Evolutionary conservation across 768 basidiomycete species (phyloP), one percentile per base, ranked within the genome.

Genomic region (Candolleomyces aberdarensis): DNA sequence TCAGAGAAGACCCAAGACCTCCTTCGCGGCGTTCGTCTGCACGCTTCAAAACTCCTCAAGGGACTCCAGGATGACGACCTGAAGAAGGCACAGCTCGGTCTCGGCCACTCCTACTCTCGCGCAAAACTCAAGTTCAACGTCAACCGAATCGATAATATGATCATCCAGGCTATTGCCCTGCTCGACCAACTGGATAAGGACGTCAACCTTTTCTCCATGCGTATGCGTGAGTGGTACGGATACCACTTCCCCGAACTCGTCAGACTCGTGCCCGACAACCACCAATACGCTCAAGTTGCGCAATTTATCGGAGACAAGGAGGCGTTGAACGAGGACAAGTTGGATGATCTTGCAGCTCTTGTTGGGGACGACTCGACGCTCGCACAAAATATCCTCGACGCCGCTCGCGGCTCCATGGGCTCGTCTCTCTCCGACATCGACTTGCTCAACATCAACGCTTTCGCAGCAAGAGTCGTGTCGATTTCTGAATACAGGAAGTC

Each of bases 151-250:
- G 95, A 97, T 78, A 97, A 98, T 82, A 98, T 98, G 96, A 98
- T 98, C 77, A 98, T 98, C 67, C 96, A 98, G 76, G 96, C 96
- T 62, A 98, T 98, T 72, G 92, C 96, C 5, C 88, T 98, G 60
- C 91, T 97, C 68, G 96, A 98, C 78, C 96, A 98, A 70, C 89
- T 98, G 69, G 96, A 98, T 84, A 98, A 98, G 81, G 96, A 98
- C 74, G 94, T 98, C 75, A 98, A 98, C 80, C 86, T 96, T 32
- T 98, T 98, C 74, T 91, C 95, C 19, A 98, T 98, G 96, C 92
- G 96, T 39, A 88, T 97, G 55, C 84, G 96, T 68, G 96, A 98
- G 74, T 98, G 96, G 96, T 98, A 98, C 74, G 96, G 96, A 7
- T 98, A 96, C 79, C 96, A 98, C 74, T 98, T 97, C 82, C 96